Evolutionary conservation across 2,329 filamentous ascomycete genomes (phyloP).

Genomic region (Chrysosphaeria jannelii): DNA sequence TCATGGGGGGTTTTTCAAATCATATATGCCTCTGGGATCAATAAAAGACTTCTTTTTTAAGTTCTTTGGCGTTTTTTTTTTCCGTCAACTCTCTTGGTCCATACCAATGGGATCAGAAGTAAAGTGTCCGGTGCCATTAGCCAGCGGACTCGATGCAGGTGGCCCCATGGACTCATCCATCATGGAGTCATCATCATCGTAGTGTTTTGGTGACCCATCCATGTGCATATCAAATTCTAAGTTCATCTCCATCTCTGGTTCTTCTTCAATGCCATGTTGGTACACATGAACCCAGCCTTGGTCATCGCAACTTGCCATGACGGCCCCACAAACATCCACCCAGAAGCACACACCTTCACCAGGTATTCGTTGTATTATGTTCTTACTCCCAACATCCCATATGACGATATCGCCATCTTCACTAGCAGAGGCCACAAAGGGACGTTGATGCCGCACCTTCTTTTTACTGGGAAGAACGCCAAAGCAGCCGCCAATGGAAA

Average conservation of each 20-base stretch:
- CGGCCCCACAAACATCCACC: constrained; percentile 26
- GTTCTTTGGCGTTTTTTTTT: no score
- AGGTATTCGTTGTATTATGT: constrained; percentile 39
- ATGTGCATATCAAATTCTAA: no score
- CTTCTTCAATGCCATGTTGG: constrained; percentile 18
- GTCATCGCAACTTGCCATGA: constrained; percentile 25
- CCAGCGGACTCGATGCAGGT: no score
- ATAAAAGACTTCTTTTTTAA: no score
- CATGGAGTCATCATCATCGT: no score
- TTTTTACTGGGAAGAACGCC: constrained; percentile 17
- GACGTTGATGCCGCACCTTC: constrained; percentile 2
- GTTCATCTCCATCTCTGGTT: constrained; percentile 17
- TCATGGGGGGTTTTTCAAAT: no score
- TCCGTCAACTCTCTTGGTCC: no score
- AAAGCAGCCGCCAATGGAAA: constrained; percentile 63
- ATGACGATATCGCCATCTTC: constrained; percentile 64
- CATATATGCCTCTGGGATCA: no score
- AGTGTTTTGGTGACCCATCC: no score
- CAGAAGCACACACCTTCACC: constrained; percentile 30
- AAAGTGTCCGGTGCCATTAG: no score
- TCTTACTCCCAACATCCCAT: constrained; percentile 77
- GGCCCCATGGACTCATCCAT: no score
- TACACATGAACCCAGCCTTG: constrained; percentile 22
- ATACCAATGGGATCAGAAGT: no score
- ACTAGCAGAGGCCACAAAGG: constrained; percentile 53